Evolutionary conservation across 805 yeast genomes (phyloP).

Genomic region (Starmera caribaea): DNA sequence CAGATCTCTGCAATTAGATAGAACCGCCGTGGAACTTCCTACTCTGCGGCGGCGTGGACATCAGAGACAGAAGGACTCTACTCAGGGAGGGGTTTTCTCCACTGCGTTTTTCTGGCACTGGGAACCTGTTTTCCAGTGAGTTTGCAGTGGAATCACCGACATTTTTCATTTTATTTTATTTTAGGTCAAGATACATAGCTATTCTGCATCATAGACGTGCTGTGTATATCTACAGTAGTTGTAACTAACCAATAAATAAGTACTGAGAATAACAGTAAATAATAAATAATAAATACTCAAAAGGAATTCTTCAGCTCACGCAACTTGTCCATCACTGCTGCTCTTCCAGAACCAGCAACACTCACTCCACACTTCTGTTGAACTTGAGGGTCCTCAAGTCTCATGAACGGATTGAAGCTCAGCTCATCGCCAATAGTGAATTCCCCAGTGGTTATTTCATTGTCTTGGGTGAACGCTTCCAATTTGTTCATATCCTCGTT

Average conservation of each 20-base stretch:
- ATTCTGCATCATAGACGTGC: too few species aligned
- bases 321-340: constrained; percentile 59
- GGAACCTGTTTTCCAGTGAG: background rate
- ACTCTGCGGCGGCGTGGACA: constrained; percentile 37
- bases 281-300: too few species aligned
- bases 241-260: constrained; percentile 2
- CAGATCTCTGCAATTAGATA: constrained; percentile 26
- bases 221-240: background rate
- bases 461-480: constrained; percentile 35
- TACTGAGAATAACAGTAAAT: background rate
- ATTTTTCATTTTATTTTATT: background rate
- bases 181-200: too few species aligned
- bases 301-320: constrained; percentile 65
- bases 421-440: constrained; percentile 83
- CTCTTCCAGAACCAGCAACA: constrained; percentile 21
- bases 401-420: constrained; percentile 83
- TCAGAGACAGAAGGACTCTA: constrained; percentile 32
- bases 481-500: constrained; percentile 41
- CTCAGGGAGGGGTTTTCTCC: too few species aligned
- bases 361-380: constrained; percentile 42
- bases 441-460: constrained; percentile 76
- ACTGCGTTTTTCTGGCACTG: too few species aligned
- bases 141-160: constrained; percentile 2
- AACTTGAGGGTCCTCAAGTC: constrained; percentile 56
- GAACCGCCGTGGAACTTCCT: constrained; percentile 26